These are phyloP conservation scores for Melaleuca alternifolia DNA, from an alignment of 345 rosid genomes.

Conservation along the genomic window DNA sequence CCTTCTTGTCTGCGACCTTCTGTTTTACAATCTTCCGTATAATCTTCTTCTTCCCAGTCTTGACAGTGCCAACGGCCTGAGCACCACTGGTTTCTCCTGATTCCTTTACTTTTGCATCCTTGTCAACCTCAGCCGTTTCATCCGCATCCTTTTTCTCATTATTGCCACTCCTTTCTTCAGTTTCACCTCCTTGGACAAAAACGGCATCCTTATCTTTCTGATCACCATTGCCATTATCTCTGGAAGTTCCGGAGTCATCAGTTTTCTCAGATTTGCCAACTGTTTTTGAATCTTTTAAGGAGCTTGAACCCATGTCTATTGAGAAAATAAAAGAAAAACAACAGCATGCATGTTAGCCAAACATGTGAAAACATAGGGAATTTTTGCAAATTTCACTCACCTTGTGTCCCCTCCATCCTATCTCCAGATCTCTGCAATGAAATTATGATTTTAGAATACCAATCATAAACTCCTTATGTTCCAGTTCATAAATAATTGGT, in stretches of 20 bases:
- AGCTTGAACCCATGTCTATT: slow-evolving; percentile 23
- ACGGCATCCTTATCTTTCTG: slow-evolving; percentile 10
- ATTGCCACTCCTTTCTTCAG: slow-evolving; percentile 15
- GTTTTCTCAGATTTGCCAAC: slow-evolving; percentile 20
- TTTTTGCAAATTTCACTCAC: slow-evolving; percentile 14
- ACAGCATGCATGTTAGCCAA: background rate
- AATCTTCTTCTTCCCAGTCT: slow-evolving; percentile 65
- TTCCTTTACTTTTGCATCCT: slow-evolving; percentile 29
- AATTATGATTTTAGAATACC: background rate
- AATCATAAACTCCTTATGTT: background rate
- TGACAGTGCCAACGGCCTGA: slow-evolving; percentile 29
- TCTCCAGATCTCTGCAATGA: slow-evolving; percentile 40
- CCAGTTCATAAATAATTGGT: background rate
- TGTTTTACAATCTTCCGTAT: slow-evolving; percentile 71
- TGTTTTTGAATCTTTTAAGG: slow-evolving; percentile 26
- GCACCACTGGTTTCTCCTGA: slow-evolving; percentile 24
- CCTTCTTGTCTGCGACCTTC: slow-evolving; percentile 36
- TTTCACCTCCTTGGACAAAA: slow-evolving; percentile 21
- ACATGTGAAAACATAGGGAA: background rate
- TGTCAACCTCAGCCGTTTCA: slow-evolving; percentile 13
- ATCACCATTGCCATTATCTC: slow-evolving; percentile 10
- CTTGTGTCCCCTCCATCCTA: slow-evolving; percentile 46
- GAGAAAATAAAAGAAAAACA: background rate
- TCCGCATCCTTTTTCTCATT: slow-evolving; percentile 17
- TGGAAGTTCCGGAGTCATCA: slow-evolving; percentile 23